A percentile compares a stretch with the other conserved stretches of the same genome.
phyloP scores from a whole-genome alignment of 2,329 filamentous ascomycete species.

The Trichophyton equinum region DNA sequence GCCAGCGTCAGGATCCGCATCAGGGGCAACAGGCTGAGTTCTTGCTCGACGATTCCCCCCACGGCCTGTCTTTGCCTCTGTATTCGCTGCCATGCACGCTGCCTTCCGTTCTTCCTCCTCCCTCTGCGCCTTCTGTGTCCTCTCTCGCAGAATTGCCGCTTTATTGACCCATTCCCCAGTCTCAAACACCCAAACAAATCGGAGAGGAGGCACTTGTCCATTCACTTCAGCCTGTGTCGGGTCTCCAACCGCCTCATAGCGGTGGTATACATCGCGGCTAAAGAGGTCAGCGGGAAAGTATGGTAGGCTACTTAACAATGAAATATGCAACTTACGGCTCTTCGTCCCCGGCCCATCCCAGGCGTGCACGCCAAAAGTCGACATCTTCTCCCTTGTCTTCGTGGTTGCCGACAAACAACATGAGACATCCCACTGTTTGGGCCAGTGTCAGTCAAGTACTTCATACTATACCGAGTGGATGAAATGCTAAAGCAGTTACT shows the following conservation, averaged over 20 bases:
- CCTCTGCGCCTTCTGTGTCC: constrained; percentile 2
- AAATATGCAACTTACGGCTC: constrained; percentile 4
- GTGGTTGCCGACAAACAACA: constrained; percentile 10
- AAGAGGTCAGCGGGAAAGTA: neutral
- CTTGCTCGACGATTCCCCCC: neutral
- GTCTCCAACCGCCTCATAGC: constrained; percentile 13
- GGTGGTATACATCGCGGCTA: constrained; percentile 9
- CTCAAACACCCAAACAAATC: constrained; percentile 12
- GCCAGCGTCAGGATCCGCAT: neutral
- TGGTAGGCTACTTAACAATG: neutral
- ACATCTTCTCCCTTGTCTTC: constrained; percentile 5
- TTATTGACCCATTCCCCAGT: constrained; percentile 14
- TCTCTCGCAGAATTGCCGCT: constrained; percentile 6
- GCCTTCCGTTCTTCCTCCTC: neutral
- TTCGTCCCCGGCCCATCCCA: constrained; percentile 12
- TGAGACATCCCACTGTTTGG: constrained; percentile 8
- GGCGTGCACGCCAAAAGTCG: constrained; percentile 11
- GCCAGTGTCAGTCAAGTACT: neutral
- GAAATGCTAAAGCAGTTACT: constrained; percentile 1
- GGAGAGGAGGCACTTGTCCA: neutral
- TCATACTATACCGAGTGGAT: neutral
- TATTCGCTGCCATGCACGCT: neutral
- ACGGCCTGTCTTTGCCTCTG: neutral
- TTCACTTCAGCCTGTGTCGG: constrained; percentile 3
- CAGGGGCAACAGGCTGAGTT: neutral